phyloP scores from a whole-genome alignment of 495 filamentous ascomycete genomes.

The Letharia columbiana region DNA sequence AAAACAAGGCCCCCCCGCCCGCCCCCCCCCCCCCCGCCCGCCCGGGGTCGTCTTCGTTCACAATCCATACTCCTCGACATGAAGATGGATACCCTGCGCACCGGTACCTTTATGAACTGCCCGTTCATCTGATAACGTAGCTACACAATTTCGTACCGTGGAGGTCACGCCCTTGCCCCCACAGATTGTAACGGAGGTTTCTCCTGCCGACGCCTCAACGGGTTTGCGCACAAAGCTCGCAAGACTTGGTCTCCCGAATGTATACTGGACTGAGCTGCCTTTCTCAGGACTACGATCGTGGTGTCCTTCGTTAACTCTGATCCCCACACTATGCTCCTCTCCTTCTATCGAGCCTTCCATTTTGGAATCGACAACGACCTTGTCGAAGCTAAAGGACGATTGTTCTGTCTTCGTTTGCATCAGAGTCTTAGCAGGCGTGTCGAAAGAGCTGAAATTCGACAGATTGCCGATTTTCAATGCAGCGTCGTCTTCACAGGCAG shows the following conservation, averaged over 20 bases:
- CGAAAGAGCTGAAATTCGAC: not conserved
- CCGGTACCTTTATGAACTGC: constrained; percentile 88
- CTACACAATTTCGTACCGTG: constrained; percentile 57
- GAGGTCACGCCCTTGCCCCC: constrained; percentile 61
- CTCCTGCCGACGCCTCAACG: constrained; percentile 68
- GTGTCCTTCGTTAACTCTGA: not conserved
- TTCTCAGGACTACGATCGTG: not conserved
- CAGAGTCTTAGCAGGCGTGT: not conserved
- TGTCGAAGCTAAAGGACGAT: not conserved
- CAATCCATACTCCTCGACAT: constrained; percentile 31
- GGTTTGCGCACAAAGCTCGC: constrained; percentile 42
- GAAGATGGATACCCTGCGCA: constrained; percentile 62
- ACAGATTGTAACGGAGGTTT: constrained; percentile 77
- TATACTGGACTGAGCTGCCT: constrained; percentile 16
- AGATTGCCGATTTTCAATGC: not conserved
- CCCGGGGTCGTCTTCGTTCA: constrained; percentile 27
- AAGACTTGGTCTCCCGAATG: constrained; percentile 37
- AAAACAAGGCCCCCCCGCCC: no score
- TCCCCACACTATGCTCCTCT: not conserved
- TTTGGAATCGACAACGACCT: not conserved
- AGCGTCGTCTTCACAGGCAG: not conserved
- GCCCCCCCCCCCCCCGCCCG: no score
- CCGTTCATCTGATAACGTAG: constrained; percentile 68
- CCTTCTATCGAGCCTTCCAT: not conserved
- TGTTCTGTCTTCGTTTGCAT: not conserved